Conservation (phyloP, 495 filamentous ascomycete genomes). For the Geoglossum glabrum region DNA sequence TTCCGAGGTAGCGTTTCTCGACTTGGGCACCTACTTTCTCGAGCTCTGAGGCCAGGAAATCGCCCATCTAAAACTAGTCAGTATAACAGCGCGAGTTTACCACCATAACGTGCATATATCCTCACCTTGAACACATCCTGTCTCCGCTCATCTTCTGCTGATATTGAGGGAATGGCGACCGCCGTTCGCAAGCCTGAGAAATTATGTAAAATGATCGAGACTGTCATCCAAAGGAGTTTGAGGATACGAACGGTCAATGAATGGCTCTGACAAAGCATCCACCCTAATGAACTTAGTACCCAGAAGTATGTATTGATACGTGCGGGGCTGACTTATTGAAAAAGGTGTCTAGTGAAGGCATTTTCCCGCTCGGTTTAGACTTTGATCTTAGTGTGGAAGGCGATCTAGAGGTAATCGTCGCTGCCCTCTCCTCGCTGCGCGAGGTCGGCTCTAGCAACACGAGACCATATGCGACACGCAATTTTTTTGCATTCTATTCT, state of each 20-base stretch:
- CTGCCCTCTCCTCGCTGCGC: too few species aligned
- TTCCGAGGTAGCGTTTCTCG: constrained; percentile 63
- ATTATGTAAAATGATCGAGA: not conserved
- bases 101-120: not conserved
- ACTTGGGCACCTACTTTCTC: constrained; percentile 66
- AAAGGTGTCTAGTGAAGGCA: constrained; percentile 70
- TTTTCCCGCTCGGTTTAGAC: constrained; percentile 23
- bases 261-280: constrained; percentile 54
- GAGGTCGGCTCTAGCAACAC: too few species aligned
- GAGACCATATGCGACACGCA: too few species aligned
- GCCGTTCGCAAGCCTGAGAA: constrained; percentile 51
- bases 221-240: not conserved
- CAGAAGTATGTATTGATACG: not conserved
- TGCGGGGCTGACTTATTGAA: constrained; percentile 45
- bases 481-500: too few species aligned
- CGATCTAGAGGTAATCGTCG: not conserved
- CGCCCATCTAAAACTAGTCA: constrained; percentile 46
- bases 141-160: constrained; percentile 70
- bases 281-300: constrained; percentile 29
- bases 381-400: not conserved
- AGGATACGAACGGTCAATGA: constrained; percentile 56
- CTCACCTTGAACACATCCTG: constrained; percentile 62
- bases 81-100: not conserved
- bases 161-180: constrained; percentile 90
- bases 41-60: constrained; percentile 72